Percentiles rank a stretch among this genome's conserved stretches.
These are phyloP conservation scores for Mycocentrospora acerina DNA, from an alignment of 2,329 filamentous ascomycete genomes.

Conservation along the genomic window DNA sequence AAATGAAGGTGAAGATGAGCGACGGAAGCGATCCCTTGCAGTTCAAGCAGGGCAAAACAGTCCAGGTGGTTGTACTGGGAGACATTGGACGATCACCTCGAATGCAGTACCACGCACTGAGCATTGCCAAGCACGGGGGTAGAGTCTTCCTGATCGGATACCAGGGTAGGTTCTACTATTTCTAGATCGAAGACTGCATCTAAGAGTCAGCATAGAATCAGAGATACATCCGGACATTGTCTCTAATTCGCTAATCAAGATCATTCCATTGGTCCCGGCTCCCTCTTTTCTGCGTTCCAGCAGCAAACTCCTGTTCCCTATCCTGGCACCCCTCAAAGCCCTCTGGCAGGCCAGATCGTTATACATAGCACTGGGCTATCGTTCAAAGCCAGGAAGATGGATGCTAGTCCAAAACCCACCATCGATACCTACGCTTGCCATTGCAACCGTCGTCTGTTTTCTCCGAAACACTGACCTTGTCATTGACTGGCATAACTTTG, in stretches of 20 bases:
- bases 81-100: slow-evolving; percentile 94
- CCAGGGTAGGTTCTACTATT: slow-evolving; percentile 56
- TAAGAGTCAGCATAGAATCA: slow-evolving; percentile 61
- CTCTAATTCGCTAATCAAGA: slow-evolving; percentile 66
- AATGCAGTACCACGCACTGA: slow-evolving; percentile 98
- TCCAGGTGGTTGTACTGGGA: slow-evolving; percentile 88
- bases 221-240: slow-evolving; percentile 76
- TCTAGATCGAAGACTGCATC: neutral
- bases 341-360: slow-evolving; percentile 76
- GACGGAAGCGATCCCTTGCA: slow-evolving; percentile 22
- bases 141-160: slow-evolving; percentile 87
- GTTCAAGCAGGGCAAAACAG: slow-evolving; percentile 48
- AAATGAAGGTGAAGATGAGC: slow-evolving; percentile 17
- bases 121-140: slow-evolving; percentile 79
- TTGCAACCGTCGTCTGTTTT: slow-evolving; percentile 71
- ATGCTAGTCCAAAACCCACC: slow-evolving; percentile 93
- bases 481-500: slow-evolving; percentile 99
- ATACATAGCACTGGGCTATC: slow-evolving; percentile 71
- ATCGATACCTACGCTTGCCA: slow-evolving; percentile 83
- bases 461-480: slow-evolving; percentile 79
- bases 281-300: slow-evolving; percentile 67
- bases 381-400: slow-evolving; percentile 74
- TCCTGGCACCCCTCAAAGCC: slow-evolving; percentile 81
- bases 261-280: slow-evolving; percentile 69
- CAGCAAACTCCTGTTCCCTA: slow-evolving; percentile 71